Base-by-base conservation (phyloP, 768 basidiomycete genomes). In the Rhodosporidiobolus sp. region DNA sequence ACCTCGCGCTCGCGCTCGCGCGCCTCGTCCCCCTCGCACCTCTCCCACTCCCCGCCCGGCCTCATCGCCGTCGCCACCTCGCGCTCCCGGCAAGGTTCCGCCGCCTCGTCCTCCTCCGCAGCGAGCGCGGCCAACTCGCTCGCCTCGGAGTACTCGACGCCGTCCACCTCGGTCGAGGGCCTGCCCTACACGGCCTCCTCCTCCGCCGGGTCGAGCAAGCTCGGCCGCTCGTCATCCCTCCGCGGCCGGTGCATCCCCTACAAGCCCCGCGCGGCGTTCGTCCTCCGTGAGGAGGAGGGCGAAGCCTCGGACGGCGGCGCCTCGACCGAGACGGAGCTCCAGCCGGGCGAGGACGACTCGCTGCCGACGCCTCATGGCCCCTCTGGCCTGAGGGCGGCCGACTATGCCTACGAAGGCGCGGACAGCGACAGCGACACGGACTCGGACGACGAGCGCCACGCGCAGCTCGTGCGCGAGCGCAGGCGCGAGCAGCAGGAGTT, bases 91-190 rank as follows among this genome's bases (percentile, higher is more conserved):
- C 65, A 65, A 8, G 65, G 69, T 8, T 58, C 53, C 32, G 61
- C 64, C 24, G 52, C 64, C 1, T 66, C 68, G 30, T 22, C 53
- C 26, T 53, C 67, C 11, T 72, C 65, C 3, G 46, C 64, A 43
- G 49, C 57, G 19, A 26, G 59, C 28, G 46, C 56, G 1, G 38
- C 38, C 38, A 43, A 43, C 38, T 43, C 38, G 38, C 38, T 43
- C 38, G 38, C 38, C 38, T 50, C 46, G n/a, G 55, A 35, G 26
- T 69, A 65, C 49, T 65, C 73, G 16, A 67, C 73, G 14, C 73
- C 73, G 12, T 63, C 68, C 26, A 72, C 71, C 8, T 64, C 62
- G 5, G 62, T 72, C 45, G 71, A 72, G 48, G 62, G 50, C 22
- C 54, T 69, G 6, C 46, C 67, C 3, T 57, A 56, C 34, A 61